These are phyloP conservation scores for Rhizopus arrhizus DNA, from an alignment of 371 early-diverging fungal species.

Conservation along the genomic window DNA sequence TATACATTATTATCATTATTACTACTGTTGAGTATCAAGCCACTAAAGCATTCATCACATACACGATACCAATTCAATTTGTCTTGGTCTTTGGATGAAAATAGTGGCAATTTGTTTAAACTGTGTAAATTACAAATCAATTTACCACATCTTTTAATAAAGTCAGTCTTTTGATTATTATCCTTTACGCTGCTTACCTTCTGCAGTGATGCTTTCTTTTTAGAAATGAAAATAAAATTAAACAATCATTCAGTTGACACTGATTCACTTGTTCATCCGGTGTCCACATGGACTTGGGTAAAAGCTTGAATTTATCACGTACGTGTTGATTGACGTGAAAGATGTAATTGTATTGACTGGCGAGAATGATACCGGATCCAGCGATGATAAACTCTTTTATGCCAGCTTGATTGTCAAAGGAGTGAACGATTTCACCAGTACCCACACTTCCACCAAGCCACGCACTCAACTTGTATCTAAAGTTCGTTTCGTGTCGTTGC, in stretches of 20 bases:
- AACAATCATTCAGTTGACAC: conserved; percentile 28
- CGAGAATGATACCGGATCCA: conserved; percentile 22
- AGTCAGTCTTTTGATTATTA: not conserved
- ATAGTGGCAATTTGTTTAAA: conserved; percentile 27
- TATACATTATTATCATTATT: not conserved
- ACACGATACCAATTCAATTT: conserved; percentile 28
- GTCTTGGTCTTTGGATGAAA: conserved; percentile 4
- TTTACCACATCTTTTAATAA: conserved; percentile 17
- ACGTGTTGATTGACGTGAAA: conserved; percentile 14
- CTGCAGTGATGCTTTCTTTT: conserved; percentile 34
- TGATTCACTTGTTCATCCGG: conserved; percentile 12
- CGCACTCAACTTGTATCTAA: conserved; percentile 22
- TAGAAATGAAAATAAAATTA: conserved; percentile 21
- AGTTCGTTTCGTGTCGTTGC: not conserved
- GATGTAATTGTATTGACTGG: conserved; percentile 15
- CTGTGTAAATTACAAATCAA: conserved; percentile 32
- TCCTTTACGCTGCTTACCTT: conserved; percentile 10
- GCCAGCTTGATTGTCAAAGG: conserved; percentile 21
- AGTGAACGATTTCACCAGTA: conserved; percentile 24
- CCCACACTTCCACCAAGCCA: conserved; percentile 32
- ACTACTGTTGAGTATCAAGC: conserved; percentile 6
- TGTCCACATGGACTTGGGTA: conserved; percentile 25
- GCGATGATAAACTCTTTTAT: conserved; percentile 27
- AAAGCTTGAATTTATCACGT: conserved; percentile 15
- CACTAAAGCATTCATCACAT: conserved; percentile 29